Evolutionary conservation across 2,329 filamentous ascomycete species (phyloP), one percentile per base, ranked within the genome.

Genomic region (Myriosclerotinia scirpicola): DNA sequence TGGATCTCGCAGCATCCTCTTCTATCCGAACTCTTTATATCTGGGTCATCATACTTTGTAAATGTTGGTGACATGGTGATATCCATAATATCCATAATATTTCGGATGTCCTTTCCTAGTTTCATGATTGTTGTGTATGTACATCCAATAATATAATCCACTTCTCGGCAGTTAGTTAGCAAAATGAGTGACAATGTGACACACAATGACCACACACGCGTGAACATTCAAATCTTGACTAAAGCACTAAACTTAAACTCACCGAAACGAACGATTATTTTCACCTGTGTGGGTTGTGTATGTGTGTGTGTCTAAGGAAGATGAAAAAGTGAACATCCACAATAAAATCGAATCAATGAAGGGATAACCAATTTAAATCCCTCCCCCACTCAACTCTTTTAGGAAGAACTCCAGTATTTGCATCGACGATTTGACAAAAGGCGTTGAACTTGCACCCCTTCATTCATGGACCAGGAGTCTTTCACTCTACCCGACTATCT

Each of bases 401-500:
- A 8, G 44, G 58, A 60, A 60, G 34, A 26, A 26, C 44, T 20
- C n/a, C n/a, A n/a, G 38, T 38, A 48, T 36, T 36, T 60, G 42
- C 7, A 48, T 60, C 44, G 34, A 50, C 30, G 30, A 34, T 34
- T 34, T 2, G 5, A 42, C 22, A 38, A 36, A 22, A 11, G 42
- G n/a, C n/a, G n/a, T n/a, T n/a, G n/a, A n/a, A 36, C 36, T 48
- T 60, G 6, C 38, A 22, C 48, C 59, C 50, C 48, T 63, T 42
- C 60, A 53, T 63, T n/a, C 38, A 40, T 54, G n/a, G 30, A 5
- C 48, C 42, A 54, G 6, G 14, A 14, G 14, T 54, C 52, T 30
- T 20, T 42, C n/a, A n/a, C n/a, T n/a, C n/a, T 40, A 58, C 62
- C 62, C 62, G 62, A 65, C 62, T 50, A 8, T 58, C 62, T 65